Evolutionary conservation across 352 stramenopile genomes (phyloP).

Genomic region (Peronospora destructor): DNA sequence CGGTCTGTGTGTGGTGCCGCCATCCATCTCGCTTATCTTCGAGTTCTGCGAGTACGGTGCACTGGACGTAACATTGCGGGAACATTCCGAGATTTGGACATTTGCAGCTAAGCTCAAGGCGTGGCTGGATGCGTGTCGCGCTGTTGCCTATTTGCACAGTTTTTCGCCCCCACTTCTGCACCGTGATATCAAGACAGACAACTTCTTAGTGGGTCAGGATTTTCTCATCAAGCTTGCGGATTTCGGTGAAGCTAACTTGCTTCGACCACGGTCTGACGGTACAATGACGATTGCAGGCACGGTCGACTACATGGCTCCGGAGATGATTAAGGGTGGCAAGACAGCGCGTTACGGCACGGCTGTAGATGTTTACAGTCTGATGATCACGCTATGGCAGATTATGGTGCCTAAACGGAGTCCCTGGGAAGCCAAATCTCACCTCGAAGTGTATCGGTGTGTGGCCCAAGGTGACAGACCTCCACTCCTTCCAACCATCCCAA

Average conservation of each 20-base stretch:
- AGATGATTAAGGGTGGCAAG: conserved; percentile 82
- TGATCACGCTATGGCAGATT: conserved; percentile 86
- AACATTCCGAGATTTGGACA: conserved; percentile 49
- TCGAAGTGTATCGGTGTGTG: conserved; percentile 76
- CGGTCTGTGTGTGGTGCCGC: conserved; percentile 73
- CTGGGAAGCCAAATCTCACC: conserved; percentile 65
- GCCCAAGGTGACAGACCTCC: conserved; percentile 65
- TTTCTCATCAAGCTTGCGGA: conserved; percentile 76
- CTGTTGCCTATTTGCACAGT: conserved; percentile 79
- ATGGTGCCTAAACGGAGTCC: conserved; percentile 70
- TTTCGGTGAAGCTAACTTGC: conserved; percentile 81
- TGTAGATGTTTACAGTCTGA: conserved; percentile 80
- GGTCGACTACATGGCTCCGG: conserved; percentile 81
- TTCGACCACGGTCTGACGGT: conserved; percentile 61
- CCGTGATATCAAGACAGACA: conserved; percentile 84
- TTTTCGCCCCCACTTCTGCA: conserved; percentile 75
- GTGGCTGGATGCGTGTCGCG: conserved; percentile 75
- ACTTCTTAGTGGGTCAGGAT: conserved; percentile 75
- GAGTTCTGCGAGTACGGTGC: conserved; percentile 83
- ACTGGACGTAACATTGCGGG: conserved; percentile 48
- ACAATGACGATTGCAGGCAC: conserved; percentile 84
- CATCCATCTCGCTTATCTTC: conserved; percentile 81
- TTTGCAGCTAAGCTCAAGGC: conserved; percentile 72
- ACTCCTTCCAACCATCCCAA: conserved; percentile 59
- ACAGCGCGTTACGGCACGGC: conserved; percentile 69